Evolutionary conservation across 306 rosid genomes (phyloP), one percentile per base, ranked within the genome.

Genomic region (Sechiopsis laciniata): DNA sequence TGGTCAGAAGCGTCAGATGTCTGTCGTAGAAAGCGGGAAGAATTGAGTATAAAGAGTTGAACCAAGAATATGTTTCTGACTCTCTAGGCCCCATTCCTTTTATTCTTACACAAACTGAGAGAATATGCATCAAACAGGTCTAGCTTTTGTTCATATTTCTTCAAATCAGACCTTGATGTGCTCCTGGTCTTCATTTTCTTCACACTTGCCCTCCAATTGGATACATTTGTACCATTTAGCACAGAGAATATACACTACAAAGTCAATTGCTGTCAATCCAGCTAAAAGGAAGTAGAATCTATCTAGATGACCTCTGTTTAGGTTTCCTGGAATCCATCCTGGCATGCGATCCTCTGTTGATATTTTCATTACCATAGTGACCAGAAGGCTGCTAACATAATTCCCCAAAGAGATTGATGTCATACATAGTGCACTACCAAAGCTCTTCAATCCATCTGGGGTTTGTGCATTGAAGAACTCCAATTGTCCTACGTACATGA

Each of bases 261-360:
- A 80, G 77, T 95, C 97, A 32, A 95, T 15, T 8, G 90, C 73
- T 45, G 99, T 95, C 86, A 95, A 78, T 64, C 83, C 93, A 10
- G 99, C 99, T 79, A 95, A 73, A 81, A 95, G 99, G 84, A 95
- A 95, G 90, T 71, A 95, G 75, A 95, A 95, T 80, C 99, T 79
- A 54, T 95, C 97, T 6, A 95, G 81, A 56, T 95, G 99, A 66
- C 99, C 99, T 78, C 72, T 89, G 84, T 95, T 95, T 70, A 95
- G 99, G 84, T 95, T 91, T 77, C 91, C 97, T 0, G 99, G 99
- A 82, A 95, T 95, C 99, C 99, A 95, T 54, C 99, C 99, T 0
- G 95, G 89, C 97, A 89, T 83, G 86, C 88, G 87, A 80, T 91
- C 92, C 80, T 79, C 92, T 0, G 99, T 89, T 11, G 99, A 95